Evolutionary conservation across 208 protist genomes (phyloP).

Genomic region (Vickermania ingenoplastis): DNA sequence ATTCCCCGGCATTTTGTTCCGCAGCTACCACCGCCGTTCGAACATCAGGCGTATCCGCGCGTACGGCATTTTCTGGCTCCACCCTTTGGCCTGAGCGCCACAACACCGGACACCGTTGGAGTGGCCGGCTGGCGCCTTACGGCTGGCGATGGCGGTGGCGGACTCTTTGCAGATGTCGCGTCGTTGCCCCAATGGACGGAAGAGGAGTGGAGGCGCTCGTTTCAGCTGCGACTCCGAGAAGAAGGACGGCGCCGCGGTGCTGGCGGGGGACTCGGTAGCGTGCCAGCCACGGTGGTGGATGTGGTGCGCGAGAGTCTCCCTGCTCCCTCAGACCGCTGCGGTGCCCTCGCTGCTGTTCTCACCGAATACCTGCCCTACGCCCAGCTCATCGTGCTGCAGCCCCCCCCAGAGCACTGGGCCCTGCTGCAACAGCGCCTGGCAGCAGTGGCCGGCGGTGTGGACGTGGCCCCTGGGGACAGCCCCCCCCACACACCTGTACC

Average conservation of each 20-base stretch:
- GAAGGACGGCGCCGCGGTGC: background rate
- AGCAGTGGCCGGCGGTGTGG: background rate
- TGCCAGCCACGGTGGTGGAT: constrained; percentile 22
- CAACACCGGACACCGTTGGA: background rate
- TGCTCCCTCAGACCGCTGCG: constrained; percentile 24
- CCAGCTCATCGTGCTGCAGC: constrained; percentile 45
- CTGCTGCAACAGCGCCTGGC: constrained; percentile 4
- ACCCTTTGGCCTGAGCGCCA: background rate
- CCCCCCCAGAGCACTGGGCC: constrained; percentile 1
- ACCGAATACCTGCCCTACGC: constrained; percentile 60
- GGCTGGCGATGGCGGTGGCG: background rate
- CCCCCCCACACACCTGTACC: background rate
- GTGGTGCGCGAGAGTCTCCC: constrained; percentile 61
- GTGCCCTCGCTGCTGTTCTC: constrained; percentile 28
- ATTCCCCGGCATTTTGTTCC: constrained; percentile 42
- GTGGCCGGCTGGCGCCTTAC: background rate
- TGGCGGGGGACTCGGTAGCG: background rate
- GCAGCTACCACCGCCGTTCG: constrained; percentile 56
- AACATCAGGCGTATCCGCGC: constrained; percentile 45
- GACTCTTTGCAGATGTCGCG: background rate
- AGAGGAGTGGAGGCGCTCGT: background rate
- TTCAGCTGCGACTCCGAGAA: background rate
- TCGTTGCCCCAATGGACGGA: background rate
- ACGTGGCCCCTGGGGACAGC: background rate
- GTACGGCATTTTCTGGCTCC: constrained; percentile 20